Evolutionary conservation across 106 monocot species (phyloP).

Genomic region (Ottelia alismoides): DNA sequence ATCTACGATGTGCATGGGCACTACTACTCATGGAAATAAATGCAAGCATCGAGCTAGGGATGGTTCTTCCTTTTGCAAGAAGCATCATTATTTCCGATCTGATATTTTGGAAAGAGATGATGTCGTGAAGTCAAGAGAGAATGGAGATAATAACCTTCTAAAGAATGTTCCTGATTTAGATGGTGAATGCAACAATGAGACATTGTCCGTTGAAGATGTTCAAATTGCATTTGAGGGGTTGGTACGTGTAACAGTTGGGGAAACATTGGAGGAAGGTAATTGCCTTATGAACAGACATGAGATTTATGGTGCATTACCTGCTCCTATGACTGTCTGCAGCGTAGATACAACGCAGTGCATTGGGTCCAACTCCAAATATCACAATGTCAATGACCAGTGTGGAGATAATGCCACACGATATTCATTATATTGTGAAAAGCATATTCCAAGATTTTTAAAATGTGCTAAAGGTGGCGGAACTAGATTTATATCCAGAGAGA

Average conservation of each 20-base stretch:
- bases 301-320: conserved; percentile 22
- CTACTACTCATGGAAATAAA: conserved; percentile 69
- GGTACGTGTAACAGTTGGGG: conserved; percentile 18
- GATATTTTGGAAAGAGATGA: conserved; percentile 5
- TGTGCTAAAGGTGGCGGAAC: conserved; percentile 60
- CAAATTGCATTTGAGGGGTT: conserved; percentile 17
- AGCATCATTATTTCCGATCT: no score
- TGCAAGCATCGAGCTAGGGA: conserved; percentile 86
- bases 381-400: conserved; percentile 37
- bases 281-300: conserved; percentile 38
- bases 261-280: conserved; percentile 45
- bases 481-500: conserved; percentile 68
- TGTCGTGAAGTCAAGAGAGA: conserved; percentile 19
- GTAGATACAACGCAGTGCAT: conserved; percentile 40
- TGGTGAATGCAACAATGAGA: conserved; percentile 10
- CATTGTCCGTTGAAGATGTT: conserved; percentile 6
- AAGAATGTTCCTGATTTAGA: conserved; percentile 19
- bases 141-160: conserved; percentile 6
- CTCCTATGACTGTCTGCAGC: conserved; percentile 4
- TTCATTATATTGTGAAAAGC: conserved; percentile 79
- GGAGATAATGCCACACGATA: conserved; percentile 46
- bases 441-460: conserved; percentile 74
- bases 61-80: conserved; percentile 84
- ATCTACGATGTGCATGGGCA: conserved; percentile 70
- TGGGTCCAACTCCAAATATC: conserved; percentile 32